Evolutionary conservation across 140 eudicot species (phyloP).

Genomic region (Stevia rebaudiana): DNA sequence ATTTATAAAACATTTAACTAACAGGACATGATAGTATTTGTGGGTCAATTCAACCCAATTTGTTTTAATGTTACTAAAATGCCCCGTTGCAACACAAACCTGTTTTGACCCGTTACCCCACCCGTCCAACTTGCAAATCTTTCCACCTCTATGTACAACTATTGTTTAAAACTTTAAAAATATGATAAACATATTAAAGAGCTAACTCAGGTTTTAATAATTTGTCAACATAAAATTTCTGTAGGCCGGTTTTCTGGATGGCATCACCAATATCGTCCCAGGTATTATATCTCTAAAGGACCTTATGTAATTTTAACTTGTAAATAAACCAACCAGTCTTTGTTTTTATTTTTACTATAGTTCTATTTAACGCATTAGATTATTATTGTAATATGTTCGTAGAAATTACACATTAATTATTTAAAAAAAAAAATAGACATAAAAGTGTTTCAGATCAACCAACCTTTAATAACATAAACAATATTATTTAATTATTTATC

Average conservation of each 20-base stretch:
- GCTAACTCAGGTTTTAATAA: neutral
- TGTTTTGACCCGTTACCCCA: neutral
- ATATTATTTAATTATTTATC: no score
- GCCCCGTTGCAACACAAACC: neutral
- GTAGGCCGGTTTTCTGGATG: conserved; percentile 97
- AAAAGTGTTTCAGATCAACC: no score
- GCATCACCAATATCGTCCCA: conserved; percentile 88
- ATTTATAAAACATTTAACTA: neutral
- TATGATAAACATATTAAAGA: neutral
- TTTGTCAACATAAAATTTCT: neutral
- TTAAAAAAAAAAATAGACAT: no score
- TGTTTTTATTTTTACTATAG: no score
- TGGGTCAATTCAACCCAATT: neutral
- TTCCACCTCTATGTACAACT: conserved; percentile 5
- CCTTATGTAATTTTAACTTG: neutral
- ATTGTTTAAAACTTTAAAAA: neutral
- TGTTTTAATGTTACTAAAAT: neutral
- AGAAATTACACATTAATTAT: no score
- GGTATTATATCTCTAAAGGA: conserved; percentile 36
- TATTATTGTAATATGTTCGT: no score
- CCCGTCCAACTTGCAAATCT: neutral
- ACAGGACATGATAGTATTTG: neutral
- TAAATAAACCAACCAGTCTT: neutral
- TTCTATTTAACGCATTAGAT: no score
- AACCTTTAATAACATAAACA: no score